These are phyloP conservation scores for Teunomyces stri DNA, from an alignment of 805 yeast genomes.

Conservation along the genomic window DNA sequence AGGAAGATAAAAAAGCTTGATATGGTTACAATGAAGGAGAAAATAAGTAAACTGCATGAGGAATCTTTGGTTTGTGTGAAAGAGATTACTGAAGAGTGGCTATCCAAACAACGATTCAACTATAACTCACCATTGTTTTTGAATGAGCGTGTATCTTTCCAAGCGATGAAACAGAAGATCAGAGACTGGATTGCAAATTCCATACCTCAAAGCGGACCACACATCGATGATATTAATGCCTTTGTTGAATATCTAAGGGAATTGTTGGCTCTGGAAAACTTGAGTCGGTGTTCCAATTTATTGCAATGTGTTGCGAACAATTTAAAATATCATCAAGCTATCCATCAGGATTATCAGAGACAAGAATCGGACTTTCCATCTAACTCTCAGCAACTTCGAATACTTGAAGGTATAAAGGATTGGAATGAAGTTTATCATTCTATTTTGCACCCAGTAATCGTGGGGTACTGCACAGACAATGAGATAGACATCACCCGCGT, in stretches of 20 bases:
- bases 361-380: no score
- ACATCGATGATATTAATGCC: constrained; percentile 26
- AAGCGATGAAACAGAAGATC: constrained; percentile 13
- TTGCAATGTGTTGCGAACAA: constrained; percentile 10
- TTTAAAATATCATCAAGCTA: constrained; percentile 7
- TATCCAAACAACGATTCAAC: constrained; percentile 15
- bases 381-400: neutral
- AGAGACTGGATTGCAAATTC: constrained; percentile 28
- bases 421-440: constrained; percentile 14
- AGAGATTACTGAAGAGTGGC: constrained; percentile 21
- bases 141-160: neutral
- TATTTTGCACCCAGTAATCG: constrained; percentile 5
- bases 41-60: constrained; percentile 16
- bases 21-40: constrained; percentile 25
- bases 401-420: constrained; percentile 16
- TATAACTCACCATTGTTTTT: constrained; percentile 8
- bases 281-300: constrained; percentile 18
- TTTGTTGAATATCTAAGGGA: constrained; percentile 17
- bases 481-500: neutral
- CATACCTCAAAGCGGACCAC: constrained; percentile 34
- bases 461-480: constrained; percentile 9
- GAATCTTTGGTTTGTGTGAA: constrained; percentile 11
- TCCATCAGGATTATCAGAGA: neutral
- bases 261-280: constrained; percentile 15
- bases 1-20: constrained; percentile 24